These are phyloP conservation scores for Flaveria linearis DNA, from an alignment of 129 eudicot genomes.

Conservation along the genomic window DNA sequence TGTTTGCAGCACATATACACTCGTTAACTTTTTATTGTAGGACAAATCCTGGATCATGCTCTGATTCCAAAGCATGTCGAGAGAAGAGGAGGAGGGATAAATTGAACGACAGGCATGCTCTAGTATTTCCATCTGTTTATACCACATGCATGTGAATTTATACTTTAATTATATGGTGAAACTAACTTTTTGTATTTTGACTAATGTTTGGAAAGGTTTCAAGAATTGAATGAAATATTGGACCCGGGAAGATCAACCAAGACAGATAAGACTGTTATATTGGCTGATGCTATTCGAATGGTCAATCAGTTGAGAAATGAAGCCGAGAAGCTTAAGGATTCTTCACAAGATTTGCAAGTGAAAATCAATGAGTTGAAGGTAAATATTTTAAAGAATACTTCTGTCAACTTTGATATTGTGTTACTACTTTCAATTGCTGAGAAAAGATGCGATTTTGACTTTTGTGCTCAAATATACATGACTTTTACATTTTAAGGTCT, in stretches of 20 bases:
- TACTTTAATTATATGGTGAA: not conserved
- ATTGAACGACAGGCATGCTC: conserved; percentile 62
- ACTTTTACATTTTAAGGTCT: not conserved
- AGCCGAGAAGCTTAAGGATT: conserved; percentile 58
- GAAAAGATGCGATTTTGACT: not conserved
- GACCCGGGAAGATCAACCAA: conserved; percentile 76
- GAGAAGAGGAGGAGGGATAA: conserved; percentile 76
- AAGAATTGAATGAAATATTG: conserved; percentile 59
- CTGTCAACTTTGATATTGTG: not conserved
- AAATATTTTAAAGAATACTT: not conserved
- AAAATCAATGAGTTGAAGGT: conserved; percentile 79
- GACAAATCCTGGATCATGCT: conserved; percentile 47
- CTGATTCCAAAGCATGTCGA: conserved; percentile 68
- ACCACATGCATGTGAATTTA: conserved; percentile 14
- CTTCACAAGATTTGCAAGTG: conserved; percentile 44
- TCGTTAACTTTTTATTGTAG: conserved; percentile 32
- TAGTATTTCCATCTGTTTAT: not conserved
- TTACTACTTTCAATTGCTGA: not conserved
- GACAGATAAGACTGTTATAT: conserved; percentile 60
- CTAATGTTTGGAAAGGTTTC: conserved; percentile 53
- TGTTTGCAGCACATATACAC: not conserved
- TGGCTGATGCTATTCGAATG: conserved; percentile 70
- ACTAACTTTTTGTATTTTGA: conserved; percentile 4
- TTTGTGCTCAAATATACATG: not conserved
- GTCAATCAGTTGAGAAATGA: conserved; percentile 63